These are phyloP conservation scores for Sclerotinia glacialis DNA, from an alignment of 2,329 filamentous ascomycete species.

Conservation along the genomic window DNA sequence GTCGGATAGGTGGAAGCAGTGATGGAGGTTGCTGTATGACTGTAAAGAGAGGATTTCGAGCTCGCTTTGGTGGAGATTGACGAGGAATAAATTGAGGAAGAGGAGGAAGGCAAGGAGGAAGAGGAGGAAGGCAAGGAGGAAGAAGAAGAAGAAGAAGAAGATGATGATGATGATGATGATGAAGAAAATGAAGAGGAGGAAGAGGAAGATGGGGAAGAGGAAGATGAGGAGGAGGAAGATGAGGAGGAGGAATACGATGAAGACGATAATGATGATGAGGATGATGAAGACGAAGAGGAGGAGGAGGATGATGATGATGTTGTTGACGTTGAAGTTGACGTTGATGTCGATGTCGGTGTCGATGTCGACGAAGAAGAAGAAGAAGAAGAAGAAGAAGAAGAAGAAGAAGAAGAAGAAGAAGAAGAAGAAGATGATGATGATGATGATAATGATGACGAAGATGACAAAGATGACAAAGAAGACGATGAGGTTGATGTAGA, in stretches of 20 bases:
- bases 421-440: slow-evolving; percentile 23
- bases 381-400: slow-evolving; percentile 23
- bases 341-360: too few relatives aligned
- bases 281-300: slow-evolving; percentile 27
- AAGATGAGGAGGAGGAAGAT: slow-evolving; percentile 22
- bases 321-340: too few relatives aligned
- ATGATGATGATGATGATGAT: slow-evolving; percentile 26
- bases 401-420: slow-evolving; percentile 27
- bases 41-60: slow-evolving; percentile 17
- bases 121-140: slow-evolving; percentile 6
- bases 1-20: slow-evolving; percentile 24
- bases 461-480: slow-evolving; percentile 18
- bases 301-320: slow-evolving; percentile 27
- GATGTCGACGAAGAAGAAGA: too few relatives aligned
- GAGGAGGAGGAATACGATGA: slow-evolving; percentile 29
- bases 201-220: slow-evolving; percentile 23
- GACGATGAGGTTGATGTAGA: slow-evolving; percentile 30
- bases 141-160: slow-evolving; percentile 27
- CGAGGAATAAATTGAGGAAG: slow-evolving; percentile 22
- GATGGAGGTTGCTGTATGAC: slow-evolving; percentile 25
- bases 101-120: slow-evolving; percentile 4
- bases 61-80: slow-evolving; percentile 16
- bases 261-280: slow-evolving; percentile 29
- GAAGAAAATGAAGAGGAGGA: slow-evolving; percentile 27
- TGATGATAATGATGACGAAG: slow-evolving; percentile 26